A percentile compares a stretch with the other conserved stretches of the same genome.
These are phyloP conservation scores for Pulicaria dysenterica DNA, from an alignment of 129 eudicot species.

Conservation along the genomic window DNA sequence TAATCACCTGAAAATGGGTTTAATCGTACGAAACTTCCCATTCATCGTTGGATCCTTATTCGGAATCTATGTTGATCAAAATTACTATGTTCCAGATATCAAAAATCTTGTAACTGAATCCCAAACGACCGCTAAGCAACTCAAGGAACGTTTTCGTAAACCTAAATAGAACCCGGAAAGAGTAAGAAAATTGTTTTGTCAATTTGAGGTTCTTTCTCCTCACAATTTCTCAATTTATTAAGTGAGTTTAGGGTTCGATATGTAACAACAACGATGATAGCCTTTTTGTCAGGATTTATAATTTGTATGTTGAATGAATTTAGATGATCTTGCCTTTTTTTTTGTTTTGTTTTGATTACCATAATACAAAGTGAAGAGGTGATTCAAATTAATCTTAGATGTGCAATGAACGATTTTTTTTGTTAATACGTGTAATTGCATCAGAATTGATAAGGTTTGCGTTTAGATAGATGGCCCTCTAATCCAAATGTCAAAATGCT, in stretches of 20 bases:
- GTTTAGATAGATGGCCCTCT: neutral
- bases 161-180: constrained; percentile 37
- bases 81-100: constrained; percentile 58
- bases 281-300: constrained; percentile 15
- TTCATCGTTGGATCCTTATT: constrained; percentile 51
- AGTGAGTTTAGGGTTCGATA: no score
- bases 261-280: neutral
- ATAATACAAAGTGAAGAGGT: neutral
- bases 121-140: constrained; percentile 41
- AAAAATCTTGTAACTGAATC: constrained; percentile 46
- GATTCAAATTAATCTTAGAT: neutral
- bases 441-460: neutral
- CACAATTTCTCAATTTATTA: neutral
- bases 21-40: constrained; percentile 47
- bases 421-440: neutral
- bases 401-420: neutral
- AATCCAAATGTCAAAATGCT: no score
- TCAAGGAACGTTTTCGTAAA: constrained; percentile 64
- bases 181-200: constrained; percentile 5
- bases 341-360: constrained; percentile 16
- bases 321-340: neutral
- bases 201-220: constrained; percentile 3
- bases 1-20: constrained; percentile 38
- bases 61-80: constrained; percentile 65
- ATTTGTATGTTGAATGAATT: neutral